These are phyloP conservation scores for Pouteria glomerata DNA, from an alignment of 148 eudicot genomes.

Conservation along the genomic window DNA sequence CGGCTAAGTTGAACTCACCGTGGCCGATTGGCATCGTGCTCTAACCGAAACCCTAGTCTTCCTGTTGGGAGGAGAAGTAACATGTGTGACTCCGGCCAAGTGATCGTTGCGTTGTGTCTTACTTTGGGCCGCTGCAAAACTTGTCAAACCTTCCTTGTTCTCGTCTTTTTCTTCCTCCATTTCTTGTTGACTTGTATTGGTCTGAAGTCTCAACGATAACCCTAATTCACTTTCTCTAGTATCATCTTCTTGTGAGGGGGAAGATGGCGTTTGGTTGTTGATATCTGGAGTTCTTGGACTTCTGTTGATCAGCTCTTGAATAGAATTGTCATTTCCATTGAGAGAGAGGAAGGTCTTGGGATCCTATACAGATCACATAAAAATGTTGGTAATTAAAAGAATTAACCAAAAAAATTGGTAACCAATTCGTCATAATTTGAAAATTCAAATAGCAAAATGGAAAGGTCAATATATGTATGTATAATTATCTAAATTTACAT, in stretches of 20 bases:
- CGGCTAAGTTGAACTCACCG: conserved; percentile 45
- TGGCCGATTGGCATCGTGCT: conserved; percentile 57
- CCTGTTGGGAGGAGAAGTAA: conserved; percentile 32
- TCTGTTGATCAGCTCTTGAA: conserved; percentile 18
- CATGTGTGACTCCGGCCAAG: conserved; percentile 30
- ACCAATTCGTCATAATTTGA: not conserved
- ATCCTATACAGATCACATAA: conserved; percentile 33
- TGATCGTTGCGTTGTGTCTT: conserved; percentile 15
- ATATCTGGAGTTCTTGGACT: conserved; percentile 15
- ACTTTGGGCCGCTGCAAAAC: conserved; percentile 14
- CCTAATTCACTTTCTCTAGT: conserved; percentile 31
- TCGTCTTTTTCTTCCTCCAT: conserved; percentile 15
- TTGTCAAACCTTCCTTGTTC: conserved; percentile 5
- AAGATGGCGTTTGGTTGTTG: not conserved
- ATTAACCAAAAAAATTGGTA: not conserved
- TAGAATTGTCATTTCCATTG: conserved; percentile 13
- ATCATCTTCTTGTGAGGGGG: conserved; percentile 24
- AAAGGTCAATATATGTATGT: too few species aligned
- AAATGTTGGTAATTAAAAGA: not conserved
- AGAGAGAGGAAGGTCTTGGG: conserved; percentile 30
- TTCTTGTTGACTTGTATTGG: conserved; percentile 11
- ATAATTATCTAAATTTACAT: not conserved
- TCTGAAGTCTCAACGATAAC: conserved; percentile 40
- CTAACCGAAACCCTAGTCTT: conserved; percentile 67
- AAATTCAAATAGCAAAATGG: not conserved